A percentile compares a stretch with the other conserved stretches of the same genome.
Conservation (phyloP, 1,284 basidiomycete genomes). For the Athelia psychrophila region DNA sequence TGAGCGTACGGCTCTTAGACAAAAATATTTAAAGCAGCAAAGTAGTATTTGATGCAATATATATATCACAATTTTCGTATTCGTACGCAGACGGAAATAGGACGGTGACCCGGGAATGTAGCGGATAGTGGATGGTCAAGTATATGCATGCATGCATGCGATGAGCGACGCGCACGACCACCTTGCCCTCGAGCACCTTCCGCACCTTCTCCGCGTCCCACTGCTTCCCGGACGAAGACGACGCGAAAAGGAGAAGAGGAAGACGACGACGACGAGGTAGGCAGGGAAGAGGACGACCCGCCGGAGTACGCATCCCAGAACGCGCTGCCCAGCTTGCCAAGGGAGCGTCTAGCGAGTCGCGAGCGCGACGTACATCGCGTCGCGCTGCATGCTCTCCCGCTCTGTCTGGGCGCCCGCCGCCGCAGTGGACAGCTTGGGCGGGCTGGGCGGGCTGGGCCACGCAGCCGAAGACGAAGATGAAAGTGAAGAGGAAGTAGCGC, state of each 20-base stretch:
- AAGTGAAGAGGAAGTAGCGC: slow-evolving; percentile 7
- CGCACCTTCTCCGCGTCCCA: slow-evolving; percentile 78
- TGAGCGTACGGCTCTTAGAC: too few relatives aligned
- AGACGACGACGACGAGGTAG: slow-evolving; percentile 24
- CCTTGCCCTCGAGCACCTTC: slow-evolving; percentile 73
- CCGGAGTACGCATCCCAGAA: slow-evolving; percentile 83
- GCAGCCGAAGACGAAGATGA: slow-evolving; percentile 1
- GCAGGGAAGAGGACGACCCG: slow-evolving; percentile 17
- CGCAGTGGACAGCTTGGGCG: slow-evolving; percentile 3
- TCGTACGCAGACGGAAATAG: too few relatives aligned
- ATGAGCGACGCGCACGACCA: slow-evolving; percentile 69
- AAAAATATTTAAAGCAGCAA: too few relatives aligned
- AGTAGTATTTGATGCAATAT: too few relatives aligned
- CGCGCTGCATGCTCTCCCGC: slow-evolving; percentile 25
- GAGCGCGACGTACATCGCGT: slow-evolving; percentile 56
- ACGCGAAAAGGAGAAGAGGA: slow-evolving; percentile 19
- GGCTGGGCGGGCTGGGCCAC: neutral
- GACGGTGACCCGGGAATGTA: too few relatives aligned
- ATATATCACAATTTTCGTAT: too few relatives aligned
- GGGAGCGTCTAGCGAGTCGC: slow-evolving; percentile 70
- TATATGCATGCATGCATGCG: too few relatives aligned
- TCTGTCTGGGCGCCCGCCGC: slow-evolving; percentile 21
- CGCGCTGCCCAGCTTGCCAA: slow-evolving; percentile 62
- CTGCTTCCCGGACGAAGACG: slow-evolving; percentile 18
- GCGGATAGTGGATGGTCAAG: too few relatives aligned